These are phyloP conservation scores for Pseudotsuga menziesii DNA, from an alignment of 75 land plant genomes.

Conservation along the genomic window DNA sequence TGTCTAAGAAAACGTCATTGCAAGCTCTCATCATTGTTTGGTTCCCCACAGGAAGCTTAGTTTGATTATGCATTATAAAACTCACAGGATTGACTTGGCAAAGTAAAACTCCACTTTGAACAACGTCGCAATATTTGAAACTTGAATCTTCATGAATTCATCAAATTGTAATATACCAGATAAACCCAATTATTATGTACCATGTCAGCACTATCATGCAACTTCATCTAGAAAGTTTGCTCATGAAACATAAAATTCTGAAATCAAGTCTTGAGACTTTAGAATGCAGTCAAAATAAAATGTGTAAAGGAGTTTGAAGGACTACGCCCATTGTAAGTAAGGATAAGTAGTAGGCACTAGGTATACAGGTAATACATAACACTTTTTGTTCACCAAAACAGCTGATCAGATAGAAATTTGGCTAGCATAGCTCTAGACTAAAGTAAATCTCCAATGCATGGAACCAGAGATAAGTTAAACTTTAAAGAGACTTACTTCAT, in stretches of 20 bases:
- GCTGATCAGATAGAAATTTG: background rate
- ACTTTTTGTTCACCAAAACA: background rate
- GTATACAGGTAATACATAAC: background rate
- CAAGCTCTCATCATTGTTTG: background rate
- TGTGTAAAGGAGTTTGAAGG: background rate
- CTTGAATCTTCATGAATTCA: background rate
- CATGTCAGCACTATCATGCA: background rate
- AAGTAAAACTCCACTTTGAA: background rate
- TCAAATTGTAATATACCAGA: background rate
- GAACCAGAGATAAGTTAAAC: background rate
- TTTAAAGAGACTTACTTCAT: conserved; percentile 19
- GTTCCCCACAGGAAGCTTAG: background rate
- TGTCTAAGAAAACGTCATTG: background rate
- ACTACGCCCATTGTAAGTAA: background rate
- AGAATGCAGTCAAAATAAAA: too few relatives aligned
- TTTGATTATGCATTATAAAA: background rate
- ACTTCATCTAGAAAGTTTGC: too few relatives aligned
- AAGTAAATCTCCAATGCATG: background rate
- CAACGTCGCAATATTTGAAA: background rate
- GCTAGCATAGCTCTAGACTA: background rate
- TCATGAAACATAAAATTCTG: too few relatives aligned
- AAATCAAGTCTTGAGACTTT: too few relatives aligned
- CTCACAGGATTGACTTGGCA: background rate
- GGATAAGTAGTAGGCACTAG: background rate
- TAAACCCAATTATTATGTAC: background rate